Evolutionary conservation across 2,329 filamentous ascomycete species (phyloP), one percentile per base, ranked within the genome.

Genomic region (Sporothrix humicola): DNA sequence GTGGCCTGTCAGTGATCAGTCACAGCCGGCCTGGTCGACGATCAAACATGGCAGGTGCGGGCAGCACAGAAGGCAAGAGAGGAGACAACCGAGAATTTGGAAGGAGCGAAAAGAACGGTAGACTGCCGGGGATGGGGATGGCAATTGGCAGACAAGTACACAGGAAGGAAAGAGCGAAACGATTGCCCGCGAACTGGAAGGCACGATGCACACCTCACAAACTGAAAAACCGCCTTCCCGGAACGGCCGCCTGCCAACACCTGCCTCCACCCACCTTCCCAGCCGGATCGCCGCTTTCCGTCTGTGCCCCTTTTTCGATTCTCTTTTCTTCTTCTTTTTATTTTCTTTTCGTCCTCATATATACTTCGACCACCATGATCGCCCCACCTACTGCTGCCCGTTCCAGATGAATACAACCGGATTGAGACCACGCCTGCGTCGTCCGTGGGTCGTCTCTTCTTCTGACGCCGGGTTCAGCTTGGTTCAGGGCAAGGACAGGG

Each of bases 351-450:
- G 17, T 50, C 17, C 2, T 44, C 15, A 10, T 20, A 12, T 15
- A n/a, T 5, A 23, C n/a, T 5, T 23, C 50, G 20, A 5, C 31
- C 52, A 52, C 52, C 52, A 56, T 8, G 52, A 17, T 42, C 37
- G 3, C 17, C 42, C 46, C 52, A 9, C 12, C 44, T 63, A 37
- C 56, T n/a, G 23, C 37, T 20, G 7, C 48, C 10, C 7, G 44
- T 71, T 71, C 69, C 70, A 72, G 71, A 72, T 52, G 12, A 58
- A 63, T 58, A 46, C 31, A 72, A 20, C 61, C 71, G 71, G 61
- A 66, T 56, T 58, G 26, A 48, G 71, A 72, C 71, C 70, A 66
- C n/a, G 20, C 59, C 12, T 37, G 50, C 48, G 31, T 10, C 37
- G 50, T 66, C 61, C 71, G 50, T 68, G 71, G 70, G 59, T 56